Conservation (phyloP, 345 rosid genomes). For the Eucalyptus melliodora region DNA sequence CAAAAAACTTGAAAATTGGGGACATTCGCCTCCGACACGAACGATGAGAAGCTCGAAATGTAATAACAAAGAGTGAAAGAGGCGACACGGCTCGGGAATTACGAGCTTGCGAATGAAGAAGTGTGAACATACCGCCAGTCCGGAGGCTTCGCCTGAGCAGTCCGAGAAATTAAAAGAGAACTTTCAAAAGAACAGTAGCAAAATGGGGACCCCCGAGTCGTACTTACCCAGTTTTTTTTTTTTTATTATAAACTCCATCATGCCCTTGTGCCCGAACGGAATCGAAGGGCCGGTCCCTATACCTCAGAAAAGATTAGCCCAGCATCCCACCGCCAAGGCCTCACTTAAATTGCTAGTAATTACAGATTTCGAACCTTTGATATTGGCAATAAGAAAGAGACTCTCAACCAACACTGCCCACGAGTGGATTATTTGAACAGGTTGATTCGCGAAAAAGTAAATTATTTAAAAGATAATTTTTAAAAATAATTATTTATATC, state of each 20-base stretch:
- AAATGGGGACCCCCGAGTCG: neutral
- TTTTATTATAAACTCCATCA: too few species aligned
- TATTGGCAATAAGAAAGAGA: fast-evolving
- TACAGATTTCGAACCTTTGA: fast-evolving
- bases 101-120: neutral
- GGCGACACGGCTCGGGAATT: neutral
- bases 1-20: neutral
- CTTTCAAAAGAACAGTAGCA: neutral
- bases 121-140: neutral
- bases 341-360: too few species aligned
- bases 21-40: neutral
- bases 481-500: too few species aligned
- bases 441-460: neutral
- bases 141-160: neutral
- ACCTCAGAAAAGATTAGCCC: fast-evolving
- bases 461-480: neutral
- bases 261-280: too few species aligned
- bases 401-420: fast-evolving
- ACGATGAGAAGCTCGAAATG: neutral
- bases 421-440: fast-evolving
- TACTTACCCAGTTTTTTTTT: too few species aligned
- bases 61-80: neutral
- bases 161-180: neutral
- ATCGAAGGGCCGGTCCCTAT: too few species aligned
- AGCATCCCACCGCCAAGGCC: fast-evolving